Conservation (phyloP, 208 protist genomes). For the Trypanosoma platydactyli region DNA sequence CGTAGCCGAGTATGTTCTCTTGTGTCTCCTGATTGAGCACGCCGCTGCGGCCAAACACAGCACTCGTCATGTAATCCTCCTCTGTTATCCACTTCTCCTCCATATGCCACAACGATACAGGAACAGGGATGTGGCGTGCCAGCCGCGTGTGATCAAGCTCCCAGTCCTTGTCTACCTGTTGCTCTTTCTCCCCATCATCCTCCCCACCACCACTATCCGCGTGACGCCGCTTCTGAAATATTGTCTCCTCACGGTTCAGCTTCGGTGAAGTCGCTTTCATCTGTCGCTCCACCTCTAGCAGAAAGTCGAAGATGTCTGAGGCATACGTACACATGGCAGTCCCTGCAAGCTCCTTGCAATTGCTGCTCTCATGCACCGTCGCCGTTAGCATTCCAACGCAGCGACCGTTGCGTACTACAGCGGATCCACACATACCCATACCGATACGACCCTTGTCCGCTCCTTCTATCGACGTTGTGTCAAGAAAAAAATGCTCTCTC, state of each 20-base stretch:
- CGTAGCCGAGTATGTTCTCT: conserved; percentile 78
- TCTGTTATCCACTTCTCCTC: conserved; percentile 90
- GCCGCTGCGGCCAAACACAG: conserved; percentile 81
- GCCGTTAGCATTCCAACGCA: conserved; percentile 93
- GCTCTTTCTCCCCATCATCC: conserved; percentile 19
- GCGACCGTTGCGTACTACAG: conserved; percentile 83
- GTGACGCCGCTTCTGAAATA: conserved; percentile 60
- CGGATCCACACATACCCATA: conserved; percentile 92
- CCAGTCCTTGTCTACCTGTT: conserved; percentile 49
- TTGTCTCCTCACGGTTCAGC: conserved; percentile 64
- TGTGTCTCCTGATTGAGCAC: conserved; percentile 89
- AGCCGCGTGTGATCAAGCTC: conserved; percentile 74
- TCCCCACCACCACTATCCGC: conserved; percentile 30
- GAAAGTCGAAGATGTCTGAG: conserved; percentile 85
- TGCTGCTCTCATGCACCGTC: conserved; percentile 83
- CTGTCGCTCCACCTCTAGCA: conserved; percentile 90
- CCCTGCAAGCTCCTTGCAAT: conserved; percentile 74
- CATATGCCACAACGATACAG: conserved; percentile 86
- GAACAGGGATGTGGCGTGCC: conserved; percentile 85
- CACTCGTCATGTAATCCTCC: conserved; percentile 83
- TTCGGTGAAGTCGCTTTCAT: conserved; percentile 70
- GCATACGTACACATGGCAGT: conserved; percentile 90
- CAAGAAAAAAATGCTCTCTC: conserved; percentile 89
- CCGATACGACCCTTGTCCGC: conserved; percentile 60
- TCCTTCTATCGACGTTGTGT: conserved; percentile 77